Evolutionary conservation across 495 filamentous ascomycete genomes (phyloP), one percentile per base, ranked within the genome.

Genomic region (Penicillium goetzii): DNA sequence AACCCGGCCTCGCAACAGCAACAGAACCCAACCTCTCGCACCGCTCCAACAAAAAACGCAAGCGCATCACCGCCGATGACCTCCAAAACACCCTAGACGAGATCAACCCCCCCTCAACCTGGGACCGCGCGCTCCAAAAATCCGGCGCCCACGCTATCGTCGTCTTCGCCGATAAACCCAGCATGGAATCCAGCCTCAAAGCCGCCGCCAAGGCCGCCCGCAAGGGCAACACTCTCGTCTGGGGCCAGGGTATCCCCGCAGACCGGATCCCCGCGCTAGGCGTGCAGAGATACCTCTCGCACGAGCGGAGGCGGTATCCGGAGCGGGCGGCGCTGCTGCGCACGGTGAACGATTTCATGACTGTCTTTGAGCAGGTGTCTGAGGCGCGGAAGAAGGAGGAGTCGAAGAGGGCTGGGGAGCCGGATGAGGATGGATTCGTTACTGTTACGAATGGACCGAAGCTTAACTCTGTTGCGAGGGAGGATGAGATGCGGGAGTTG

Each of bases 361-460:
- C 83, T 14, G 77, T 83, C 10, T 97, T 91, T 71, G 80, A 84
- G 56, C 76, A 80, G 49, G 83, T 85, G 33, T 88, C 96, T 70
- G 85, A 86, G 53, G 86, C 88, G 50, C 85, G 87, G 23, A 81
- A 81, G 51, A 85, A 85, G 26, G 79, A 86, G 21, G 86, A 85
- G 34, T 85, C 88, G 64, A 81, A 82, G 59, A 77, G 86, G 62
- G 84, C 90, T 50, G 85, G 88, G 68, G 88, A 89, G 68, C 92
- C 95, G 11, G 95, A 99, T 72, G 92, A 92, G 71, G 96, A 99
- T 76, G 95, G 95, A 11, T 99, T 99, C 71, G 83, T 97, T 23
- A 97, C 92, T 33, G 96, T 99, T 32, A 90, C 88, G 4, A 83
- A 89, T 59, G 93, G 93, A 15, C 80, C 80, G 43, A 87, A 90